Base-by-base conservation (phyloP, 805 yeast species). In the Yamadazyma scolyti region DNA sequence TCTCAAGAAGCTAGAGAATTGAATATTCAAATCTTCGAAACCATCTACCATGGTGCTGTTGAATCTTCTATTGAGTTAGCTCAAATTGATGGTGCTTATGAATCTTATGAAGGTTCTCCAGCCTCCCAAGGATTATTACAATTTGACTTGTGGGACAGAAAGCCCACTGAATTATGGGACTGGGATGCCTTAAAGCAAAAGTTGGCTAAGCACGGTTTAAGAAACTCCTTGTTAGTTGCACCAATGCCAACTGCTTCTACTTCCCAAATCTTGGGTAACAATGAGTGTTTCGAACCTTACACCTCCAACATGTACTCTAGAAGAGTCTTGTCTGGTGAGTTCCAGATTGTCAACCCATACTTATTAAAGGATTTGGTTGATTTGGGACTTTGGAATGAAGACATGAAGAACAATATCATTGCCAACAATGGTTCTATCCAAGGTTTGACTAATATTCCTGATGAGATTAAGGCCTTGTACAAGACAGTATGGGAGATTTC, bases 231-330 rank as follows among this genome's bases (percentile, higher is more conserved):
- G 43, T 65, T 75, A 43, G 78, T 75, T 40, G 81, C 81, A 1
- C 79, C 79, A 39, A 75, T 75, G 81, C 81, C 81, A 25, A 75
- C 81, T 37, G 80, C 80, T n/a, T 75, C 80, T 15, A 75, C 80
- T 4, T 75, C 80, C 7, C 81, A 75, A 52, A 75, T 75, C 39
- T 63, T 75, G 48, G 81, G 80, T 42, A 70, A 68, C 54, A 75
- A 73, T 48, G 81, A 75, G 52, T 75, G 80, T 52, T 75, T 75
- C 49, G 81, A 75, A 55, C 81, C 81, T 22, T 73, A 68, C 56
- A 75, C 81, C 17, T 75, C 80, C 15, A 75, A 75, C 53, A 75
- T 75, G 47, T 75, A 75, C 54, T 70, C 78, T 9, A 68, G 81
- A 65, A 68, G 81, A 63, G 81, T 74, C 17, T 61, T 75, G 31